Percentiles rank a stretch among this genome's conserved stretches.
These are phyloP conservation scores for Ceratocystis albifundus DNA, from an alignment of 2,329 filamentous ascomycete genomes.

Conservation along the genomic window DNA sequence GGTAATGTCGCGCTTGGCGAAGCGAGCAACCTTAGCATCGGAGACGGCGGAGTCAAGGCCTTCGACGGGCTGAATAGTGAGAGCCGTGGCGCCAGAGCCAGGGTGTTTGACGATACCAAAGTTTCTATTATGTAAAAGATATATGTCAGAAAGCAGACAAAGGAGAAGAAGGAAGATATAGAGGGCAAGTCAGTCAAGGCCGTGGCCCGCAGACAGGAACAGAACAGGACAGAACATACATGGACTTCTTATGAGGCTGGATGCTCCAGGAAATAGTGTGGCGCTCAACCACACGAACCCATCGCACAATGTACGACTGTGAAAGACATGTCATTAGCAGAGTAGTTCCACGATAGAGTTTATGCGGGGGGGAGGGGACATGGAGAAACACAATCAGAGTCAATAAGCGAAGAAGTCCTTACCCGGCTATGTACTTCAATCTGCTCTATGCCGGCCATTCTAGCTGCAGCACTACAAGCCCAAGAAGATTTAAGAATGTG, in stretches of 20 bases:
- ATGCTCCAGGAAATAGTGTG: conserved; percentile 97
- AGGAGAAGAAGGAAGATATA: neutral
- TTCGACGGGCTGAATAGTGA: conserved; percentile 36
- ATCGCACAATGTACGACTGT: conserved; percentile 94
- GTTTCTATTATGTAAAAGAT: conserved; percentile 45
- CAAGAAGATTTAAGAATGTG: conserved; percentile 15
- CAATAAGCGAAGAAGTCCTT: conserved; percentile 25
- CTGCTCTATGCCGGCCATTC: conserved; percentile 91
- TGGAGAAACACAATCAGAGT: too few species aligned
- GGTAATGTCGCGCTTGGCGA: conserved; percentile 46
- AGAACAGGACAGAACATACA: conserved; percentile 42
- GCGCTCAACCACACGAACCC: conserved; percentile 81
- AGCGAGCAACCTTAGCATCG: conserved; percentile 39
- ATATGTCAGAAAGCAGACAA: neutral
- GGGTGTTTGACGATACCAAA: conserved; percentile 98
- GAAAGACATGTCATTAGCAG: conserved; percentile 21
- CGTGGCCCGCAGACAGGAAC: conserved; percentile 10
- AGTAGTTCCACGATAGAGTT: conserved; percentile 16
- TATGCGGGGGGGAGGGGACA: neutral
- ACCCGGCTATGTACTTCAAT: conserved; percentile 97
- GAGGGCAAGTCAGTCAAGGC: conserved; percentile 23
- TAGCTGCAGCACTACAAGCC: conserved; percentile 23
- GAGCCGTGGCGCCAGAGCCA: conserved; percentile 50
- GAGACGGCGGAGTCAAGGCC: conserved; percentile 35
- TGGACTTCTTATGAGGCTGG: conserved; percentile 94